These are phyloP conservation scores for Coprinopsis cinerea DNA, from an alignment of 768 basidiomycete species.

Conservation along the genomic window DNA sequence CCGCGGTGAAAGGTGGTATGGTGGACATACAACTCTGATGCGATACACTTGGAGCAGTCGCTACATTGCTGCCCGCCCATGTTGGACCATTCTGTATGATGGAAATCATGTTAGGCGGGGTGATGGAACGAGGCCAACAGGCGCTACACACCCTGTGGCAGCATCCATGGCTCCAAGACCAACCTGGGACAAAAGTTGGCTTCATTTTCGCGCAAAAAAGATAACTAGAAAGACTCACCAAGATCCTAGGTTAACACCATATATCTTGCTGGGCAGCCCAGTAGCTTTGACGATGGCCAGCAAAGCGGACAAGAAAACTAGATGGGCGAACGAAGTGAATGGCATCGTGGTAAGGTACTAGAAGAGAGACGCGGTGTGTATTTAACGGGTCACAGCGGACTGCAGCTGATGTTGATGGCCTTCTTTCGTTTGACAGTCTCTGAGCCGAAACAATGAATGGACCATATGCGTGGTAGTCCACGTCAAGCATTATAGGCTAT, in stretches of 20 bases:
- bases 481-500: too few species aligned
- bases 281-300: conserved; percentile 16
- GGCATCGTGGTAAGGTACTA: neutral
- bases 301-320: conserved; percentile 12
- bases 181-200: conserved; percentile 40
- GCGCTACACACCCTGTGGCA: conserved; percentile 48
- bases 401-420: too few species aligned
- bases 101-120: neutral
- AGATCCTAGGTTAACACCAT: conserved; percentile 68
- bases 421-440: too few species aligned
- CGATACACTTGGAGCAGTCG: conserved; percentile 59
- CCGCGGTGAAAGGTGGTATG: too few species aligned
- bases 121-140: neutral
- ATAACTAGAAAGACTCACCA: conserved; percentile 33
- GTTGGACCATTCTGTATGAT: conserved; percentile 51
- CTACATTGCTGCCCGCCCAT: conserved; percentile 68
- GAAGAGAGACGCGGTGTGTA: too few species aligned
- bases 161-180: conserved; percentile 78
- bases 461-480: too few species aligned
- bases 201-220: conserved; percentile 7
- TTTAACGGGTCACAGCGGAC: too few species aligned
- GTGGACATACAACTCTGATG: conserved; percentile 60
- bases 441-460: too few species aligned
- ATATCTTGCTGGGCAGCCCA: conserved; percentile 43
- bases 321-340: conserved; percentile 18